A percentile compares a stretch with the other conserved stretches of the same genome.
These are phyloP conservation scores for Cladosporium sp. DNA, from an alignment of 2,329 filamentous ascomycete genomes.

Conservation along the genomic window DNA sequence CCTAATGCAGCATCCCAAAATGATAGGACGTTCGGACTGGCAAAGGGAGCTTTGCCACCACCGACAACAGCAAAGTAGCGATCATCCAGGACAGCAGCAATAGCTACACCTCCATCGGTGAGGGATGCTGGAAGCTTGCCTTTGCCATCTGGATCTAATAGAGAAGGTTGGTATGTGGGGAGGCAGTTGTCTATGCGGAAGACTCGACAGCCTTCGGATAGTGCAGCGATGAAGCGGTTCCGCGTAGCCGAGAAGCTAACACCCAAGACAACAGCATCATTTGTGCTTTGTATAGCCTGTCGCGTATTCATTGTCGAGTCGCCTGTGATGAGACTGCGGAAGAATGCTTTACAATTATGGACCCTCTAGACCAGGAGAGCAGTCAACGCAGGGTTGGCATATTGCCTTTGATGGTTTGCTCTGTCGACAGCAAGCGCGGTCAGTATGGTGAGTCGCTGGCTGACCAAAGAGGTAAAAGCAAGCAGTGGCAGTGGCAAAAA, in stretches of 20 bases:
- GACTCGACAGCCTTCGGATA: conserved; percentile 77
- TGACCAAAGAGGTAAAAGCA: background rate
- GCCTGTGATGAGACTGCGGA: background rate
- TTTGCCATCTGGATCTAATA: conserved; percentile 20
- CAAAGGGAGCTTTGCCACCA: conserved; percentile 62
- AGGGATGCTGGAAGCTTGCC: background rate
- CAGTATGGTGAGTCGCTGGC: background rate
- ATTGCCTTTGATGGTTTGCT: background rate
- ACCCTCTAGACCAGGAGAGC: background rate
- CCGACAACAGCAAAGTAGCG: conserved; percentile 82
- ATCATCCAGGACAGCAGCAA: conserved; percentile 39
- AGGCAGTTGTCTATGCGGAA: conserved; percentile 41
- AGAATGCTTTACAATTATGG: background rate
- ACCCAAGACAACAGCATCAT: conserved; percentile 74
- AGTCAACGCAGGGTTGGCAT: background rate
- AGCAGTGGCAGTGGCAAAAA: background rate
- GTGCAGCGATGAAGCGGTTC: conserved; percentile 82
- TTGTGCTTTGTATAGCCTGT: conserved; percentile 77
- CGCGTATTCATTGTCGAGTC: conserved; percentile 76
- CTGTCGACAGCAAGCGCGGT: background rate
- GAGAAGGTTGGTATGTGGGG: conserved; percentile 32
- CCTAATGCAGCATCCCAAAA: conserved; percentile 90
- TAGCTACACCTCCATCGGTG: conserved; percentile 30
- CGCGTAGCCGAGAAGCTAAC: conserved; percentile 82
- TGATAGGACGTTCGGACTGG: conserved; percentile 36